These are phyloP conservation scores for Xylaria sp. DNA, from an alignment of 2,329 filamentous ascomycete genomes.

Conservation along the genomic window DNA sequence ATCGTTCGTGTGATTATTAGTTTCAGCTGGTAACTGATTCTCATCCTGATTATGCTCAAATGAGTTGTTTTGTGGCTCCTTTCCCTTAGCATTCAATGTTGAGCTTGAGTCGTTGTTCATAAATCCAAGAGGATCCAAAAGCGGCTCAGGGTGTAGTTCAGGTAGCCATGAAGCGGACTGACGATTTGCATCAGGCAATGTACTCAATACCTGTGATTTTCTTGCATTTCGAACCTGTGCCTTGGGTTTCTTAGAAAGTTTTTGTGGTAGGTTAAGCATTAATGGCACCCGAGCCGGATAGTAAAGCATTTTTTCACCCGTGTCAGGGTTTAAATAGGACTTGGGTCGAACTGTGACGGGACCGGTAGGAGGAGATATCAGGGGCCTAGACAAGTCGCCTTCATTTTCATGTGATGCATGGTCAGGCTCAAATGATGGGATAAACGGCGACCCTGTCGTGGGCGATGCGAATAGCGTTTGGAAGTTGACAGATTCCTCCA, in stretches of 20 bases:
- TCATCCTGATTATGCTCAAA: conserved; percentile 16
- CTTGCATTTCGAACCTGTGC: conserved; percentile 69
- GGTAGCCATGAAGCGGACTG: conserved; percentile 43
- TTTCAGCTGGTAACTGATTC: conserved; percentile 14
- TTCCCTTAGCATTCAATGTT: neutral
- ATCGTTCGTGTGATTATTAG: conserved; percentile 15
- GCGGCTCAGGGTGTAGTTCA: conserved; percentile 37
- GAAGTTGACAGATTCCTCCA: conserved; percentile 36
- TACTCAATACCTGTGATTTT: conserved; percentile 73
- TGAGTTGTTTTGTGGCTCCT: conserved; percentile 1
- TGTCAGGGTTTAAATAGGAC: conserved; percentile 67
- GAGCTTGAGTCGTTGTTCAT: conserved; percentile 6
- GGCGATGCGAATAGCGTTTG: conserved; percentile 34
- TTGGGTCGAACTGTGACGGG: conserved; percentile 49
- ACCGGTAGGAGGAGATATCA: conserved; percentile 43
- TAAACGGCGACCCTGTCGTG: conserved; percentile 30
- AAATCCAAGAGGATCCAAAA: conserved; percentile 42
- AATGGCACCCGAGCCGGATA: conserved; percentile 94
- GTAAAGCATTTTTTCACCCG: conserved; percentile 84
- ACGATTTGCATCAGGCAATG: conserved; percentile 56
- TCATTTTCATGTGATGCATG: conserved; percentile 29
- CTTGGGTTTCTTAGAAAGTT: conserved; percentile 76
- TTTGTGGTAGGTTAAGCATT: conserved; percentile 90
- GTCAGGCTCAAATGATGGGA: conserved; percentile 32
- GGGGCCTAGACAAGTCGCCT: conserved; percentile 29